These are phyloP conservation scores for Hymenoscyphus linearis DNA, from an alignment of 2,329 filamentous ascomycete species.

Conservation along the genomic window DNA sequence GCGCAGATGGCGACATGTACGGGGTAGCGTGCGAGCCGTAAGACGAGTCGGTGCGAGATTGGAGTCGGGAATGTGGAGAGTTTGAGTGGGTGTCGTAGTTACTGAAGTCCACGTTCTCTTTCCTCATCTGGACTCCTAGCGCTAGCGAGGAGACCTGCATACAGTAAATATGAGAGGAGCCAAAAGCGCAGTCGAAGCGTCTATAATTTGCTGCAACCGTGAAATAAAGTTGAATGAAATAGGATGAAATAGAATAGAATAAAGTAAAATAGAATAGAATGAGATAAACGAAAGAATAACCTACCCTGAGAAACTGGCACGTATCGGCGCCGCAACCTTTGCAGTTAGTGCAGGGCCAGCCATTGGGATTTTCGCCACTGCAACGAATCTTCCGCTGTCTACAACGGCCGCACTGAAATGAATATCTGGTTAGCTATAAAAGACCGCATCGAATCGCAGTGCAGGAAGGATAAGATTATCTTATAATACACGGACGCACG, in stretches of 20 bases:
- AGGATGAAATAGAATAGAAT: too few relatives aligned
- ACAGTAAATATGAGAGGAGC: slow-evolving; percentile 4
- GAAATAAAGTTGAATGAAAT: too few relatives aligned
- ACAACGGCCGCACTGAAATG: slow-evolving; percentile 77
- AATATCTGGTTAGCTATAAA: too few relatives aligned
- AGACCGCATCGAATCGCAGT: too few relatives aligned
- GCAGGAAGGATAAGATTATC: neutral
- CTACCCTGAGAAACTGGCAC: slow-evolving; percentile 79
- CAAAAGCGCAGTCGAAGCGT: too few relatives aligned
- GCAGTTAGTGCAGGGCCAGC: slow-evolving; percentile 77
- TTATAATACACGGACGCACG: slow-evolving; percentile 33
- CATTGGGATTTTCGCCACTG: slow-evolving; percentile 75
- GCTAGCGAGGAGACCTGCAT: slow-evolving; percentile 28
- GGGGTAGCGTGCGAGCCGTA: slow-evolving; percentile 15
- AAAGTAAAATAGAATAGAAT: slow-evolving; percentile 12
- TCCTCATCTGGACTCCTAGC: slow-evolving; percentile 24
- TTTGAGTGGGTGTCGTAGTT: slow-evolving; percentile 20
- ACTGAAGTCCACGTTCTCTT: slow-evolving; percentile 20
- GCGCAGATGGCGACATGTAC: slow-evolving; percentile 12
- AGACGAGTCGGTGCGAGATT: slow-evolving; percentile 19
- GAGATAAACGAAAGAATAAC: slow-evolving; percentile 12
- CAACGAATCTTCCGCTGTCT: slow-evolving; percentile 93
- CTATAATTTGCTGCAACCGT: too few relatives aligned
- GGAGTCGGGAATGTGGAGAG: slow-evolving; percentile 21
- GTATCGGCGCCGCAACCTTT: slow-evolving; percentile 63